Conservation (phyloP, 371 early-diverging fungal species). For the Saksenaea oblongispora region DNA sequence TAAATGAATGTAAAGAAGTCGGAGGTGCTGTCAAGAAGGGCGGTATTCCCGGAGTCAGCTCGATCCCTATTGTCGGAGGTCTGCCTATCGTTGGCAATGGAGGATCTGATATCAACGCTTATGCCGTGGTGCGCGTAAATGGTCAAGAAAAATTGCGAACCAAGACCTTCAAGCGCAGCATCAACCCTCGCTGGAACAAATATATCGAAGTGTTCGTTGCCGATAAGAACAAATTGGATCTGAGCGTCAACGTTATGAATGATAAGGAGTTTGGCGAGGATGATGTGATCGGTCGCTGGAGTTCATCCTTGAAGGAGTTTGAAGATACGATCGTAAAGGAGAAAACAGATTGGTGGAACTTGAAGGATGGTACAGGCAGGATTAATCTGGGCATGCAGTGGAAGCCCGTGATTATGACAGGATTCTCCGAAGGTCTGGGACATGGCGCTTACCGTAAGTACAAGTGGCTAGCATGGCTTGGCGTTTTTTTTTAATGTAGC, state of each 20-base stretch:
- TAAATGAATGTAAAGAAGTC: conserved; percentile 45
- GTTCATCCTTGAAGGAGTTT: conserved; percentile 19
- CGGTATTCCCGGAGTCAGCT: conserved; percentile 19
- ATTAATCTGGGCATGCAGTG: conserved; percentile 43
- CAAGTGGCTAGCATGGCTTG: background rate
- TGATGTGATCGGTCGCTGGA: conserved; percentile 21
- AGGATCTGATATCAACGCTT: conserved; percentile 28
- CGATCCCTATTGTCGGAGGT: conserved; percentile 22
- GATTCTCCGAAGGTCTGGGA: conserved; percentile 33
- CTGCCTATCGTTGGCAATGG: conserved; percentile 23
- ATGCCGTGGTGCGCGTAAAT: conserved; percentile 36
- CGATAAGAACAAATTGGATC: conserved; percentile 18
- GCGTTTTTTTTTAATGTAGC: background rate
- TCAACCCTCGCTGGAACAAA: conserved; percentile 47
- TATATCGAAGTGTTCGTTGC: conserved; percentile 30
- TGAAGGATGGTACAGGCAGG: conserved; percentile 39
- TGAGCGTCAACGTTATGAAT: conserved; percentile 23
- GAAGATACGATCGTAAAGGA: conserved; percentile 22
- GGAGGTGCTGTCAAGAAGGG: conserved; percentile 22
- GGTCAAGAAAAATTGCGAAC: conserved; percentile 32
- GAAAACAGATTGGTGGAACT: conserved; percentile 47
- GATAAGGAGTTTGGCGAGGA: conserved; percentile 30
- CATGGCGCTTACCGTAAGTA: conserved; percentile 31
- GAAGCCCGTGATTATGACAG: conserved; percentile 48
- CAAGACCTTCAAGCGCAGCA: conserved; percentile 31